Evolutionary conservation across 1,284 basidiomycete genomes (phyloP).

Genomic region (Cryptococcus deneoformans): DNA sequence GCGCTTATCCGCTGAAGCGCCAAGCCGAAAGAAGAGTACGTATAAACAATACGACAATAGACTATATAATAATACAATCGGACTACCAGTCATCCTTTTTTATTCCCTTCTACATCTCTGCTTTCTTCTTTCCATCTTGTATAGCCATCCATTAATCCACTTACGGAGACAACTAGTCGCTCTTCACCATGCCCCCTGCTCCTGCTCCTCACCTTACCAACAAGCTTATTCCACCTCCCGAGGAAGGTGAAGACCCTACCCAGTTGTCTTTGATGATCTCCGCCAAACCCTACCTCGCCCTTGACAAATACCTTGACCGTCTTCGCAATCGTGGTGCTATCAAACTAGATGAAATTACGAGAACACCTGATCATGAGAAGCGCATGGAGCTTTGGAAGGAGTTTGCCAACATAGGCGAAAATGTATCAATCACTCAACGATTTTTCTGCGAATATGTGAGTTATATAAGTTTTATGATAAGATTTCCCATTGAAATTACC

Average conservation of each 20-base stretch:
- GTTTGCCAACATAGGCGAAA: background rate
- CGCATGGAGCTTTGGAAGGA: conserved; percentile 14
- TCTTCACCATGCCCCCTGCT: too few relatives aligned
- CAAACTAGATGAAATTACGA: conserved; percentile 22
- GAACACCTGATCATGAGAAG: conserved; percentile 13
- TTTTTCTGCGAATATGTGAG: conserved; percentile 42
- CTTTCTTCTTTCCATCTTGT: too few relatives aligned
- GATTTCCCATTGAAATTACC: background rate
- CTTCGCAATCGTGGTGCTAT: conserved; percentile 13
- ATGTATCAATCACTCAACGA: conserved; percentile 12
- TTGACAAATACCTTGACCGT: conserved; percentile 27
- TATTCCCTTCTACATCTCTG: too few relatives aligned
- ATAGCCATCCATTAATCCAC: too few relatives aligned
- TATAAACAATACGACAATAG: too few relatives aligned
- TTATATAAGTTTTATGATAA: background rate
- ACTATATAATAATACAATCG: too few relatives aligned
- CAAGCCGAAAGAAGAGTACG: too few relatives aligned
- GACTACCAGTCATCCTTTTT: too few relatives aligned
- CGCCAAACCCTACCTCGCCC: conserved; percentile 27
- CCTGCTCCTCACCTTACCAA: background rate
- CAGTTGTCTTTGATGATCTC: conserved; percentile 27
- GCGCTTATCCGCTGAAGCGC: too few relatives aligned
- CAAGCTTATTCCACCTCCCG: background rate
- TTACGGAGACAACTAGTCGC: too few relatives aligned
- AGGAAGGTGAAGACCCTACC: conserved; percentile 6